A percentile compares a stretch with the other conserved stretches of the same genome.
phyloP scores from a whole-genome alignment of 2,329 filamentous ascomycete species.

The Juglanconis oblonga region DNA sequence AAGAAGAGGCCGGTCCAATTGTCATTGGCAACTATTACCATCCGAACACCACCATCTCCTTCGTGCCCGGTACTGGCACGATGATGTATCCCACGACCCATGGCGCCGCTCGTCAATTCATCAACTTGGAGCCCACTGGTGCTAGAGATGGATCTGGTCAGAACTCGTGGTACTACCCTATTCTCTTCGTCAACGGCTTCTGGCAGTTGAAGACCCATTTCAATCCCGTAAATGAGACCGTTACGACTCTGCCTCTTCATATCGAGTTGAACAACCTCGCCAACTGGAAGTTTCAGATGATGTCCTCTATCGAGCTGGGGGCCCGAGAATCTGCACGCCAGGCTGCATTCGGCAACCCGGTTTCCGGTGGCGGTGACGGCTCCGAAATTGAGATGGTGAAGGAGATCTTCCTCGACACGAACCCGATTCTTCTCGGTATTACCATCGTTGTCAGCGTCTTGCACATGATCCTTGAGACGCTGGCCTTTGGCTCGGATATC shows the following conservation, averaged over 20 bases:
- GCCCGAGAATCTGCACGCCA: slow-evolving; percentile 79
- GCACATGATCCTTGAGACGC: slow-evolving; percentile 91
- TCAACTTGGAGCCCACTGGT: slow-evolving; percentile 75
- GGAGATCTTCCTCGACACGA: slow-evolving; percentile 89
- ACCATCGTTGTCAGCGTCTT: slow-evolving; percentile 82
- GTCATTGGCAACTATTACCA: slow-evolving; percentile 83
- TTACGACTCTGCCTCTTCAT: slow-evolving; percentile 75
- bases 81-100: slow-evolving; percentile 65
- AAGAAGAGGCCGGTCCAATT: slow-evolving; percentile 58
- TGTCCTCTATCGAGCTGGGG: slow-evolving; percentile 82
- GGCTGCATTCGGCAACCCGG: slow-evolving; percentile 68
- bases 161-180: slow-evolving; percentile 90
- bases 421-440: slow-evolving; percentile 82
- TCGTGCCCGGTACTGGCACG: slow-evolving; percentile 77
- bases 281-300: slow-evolving; percentile 86
- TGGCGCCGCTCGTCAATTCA: slow-evolving; percentile 72
- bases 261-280: slow-evolving; percentile 79
- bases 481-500: slow-evolving; percentile 97
- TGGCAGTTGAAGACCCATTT: slow-evolving; percentile 94
- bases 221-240: slow-evolving; percentile 86
- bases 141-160: slow-evolving; percentile 80
- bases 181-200: slow-evolving; percentile 92
- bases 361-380: slow-evolving; percentile 80
- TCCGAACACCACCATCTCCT: slow-evolving; percentile 85
- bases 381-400: slow-evolving; percentile 97